Evolutionary conservation across 352 stramenopile species (phyloP).

Genomic region (Aphanomyces euteiches): DNA sequence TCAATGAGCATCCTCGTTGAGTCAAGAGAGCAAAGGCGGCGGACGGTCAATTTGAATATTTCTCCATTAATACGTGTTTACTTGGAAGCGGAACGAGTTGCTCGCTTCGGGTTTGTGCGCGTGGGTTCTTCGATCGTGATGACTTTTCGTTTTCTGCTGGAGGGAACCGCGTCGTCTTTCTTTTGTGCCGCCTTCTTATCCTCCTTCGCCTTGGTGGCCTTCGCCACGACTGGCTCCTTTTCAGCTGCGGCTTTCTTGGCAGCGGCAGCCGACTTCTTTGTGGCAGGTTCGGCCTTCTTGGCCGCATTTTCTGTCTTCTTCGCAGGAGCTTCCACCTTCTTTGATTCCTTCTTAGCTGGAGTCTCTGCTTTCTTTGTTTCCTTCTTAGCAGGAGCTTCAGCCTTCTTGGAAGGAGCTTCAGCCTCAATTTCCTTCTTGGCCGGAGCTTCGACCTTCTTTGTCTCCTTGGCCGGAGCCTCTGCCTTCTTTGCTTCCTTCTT

Average conservation of each 20-base stretch:
- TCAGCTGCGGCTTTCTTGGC: slow-evolving; percentile 1
- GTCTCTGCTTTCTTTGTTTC: not conserved
- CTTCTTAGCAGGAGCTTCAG: not conserved
- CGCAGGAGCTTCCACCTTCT: not conserved
- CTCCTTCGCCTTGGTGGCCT: not conserved
- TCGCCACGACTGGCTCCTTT: not conserved
- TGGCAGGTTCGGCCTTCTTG: not conserved
- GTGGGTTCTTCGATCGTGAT: slow-evolving; percentile 11
- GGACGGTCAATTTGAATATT: too few relatives aligned
- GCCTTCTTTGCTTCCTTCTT: not conserved
- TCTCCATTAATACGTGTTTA: not conserved
- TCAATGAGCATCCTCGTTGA: too few relatives aligned
- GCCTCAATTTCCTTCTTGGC: not conserved
- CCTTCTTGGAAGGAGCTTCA: not conserved
- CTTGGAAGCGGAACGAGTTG: slow-evolving; percentile 3
- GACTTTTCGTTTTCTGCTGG: not conserved
- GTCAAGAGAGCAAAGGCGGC: too few relatives aligned
- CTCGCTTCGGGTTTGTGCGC: slow-evolving; percentile 8
- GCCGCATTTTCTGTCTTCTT: not conserved
- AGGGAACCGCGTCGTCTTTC: too few relatives aligned
- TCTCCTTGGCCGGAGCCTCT: not conserved
- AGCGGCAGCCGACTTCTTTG: not conserved
- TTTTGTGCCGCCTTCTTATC: not conserved
- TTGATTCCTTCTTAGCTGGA: not conserved
- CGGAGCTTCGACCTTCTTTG: not conserved